Evolutionary conservation across 1,139 yeast species (phyloP), one percentile per base, ranked within the genome.

Genomic region (Torulaspora globosa): DNA sequence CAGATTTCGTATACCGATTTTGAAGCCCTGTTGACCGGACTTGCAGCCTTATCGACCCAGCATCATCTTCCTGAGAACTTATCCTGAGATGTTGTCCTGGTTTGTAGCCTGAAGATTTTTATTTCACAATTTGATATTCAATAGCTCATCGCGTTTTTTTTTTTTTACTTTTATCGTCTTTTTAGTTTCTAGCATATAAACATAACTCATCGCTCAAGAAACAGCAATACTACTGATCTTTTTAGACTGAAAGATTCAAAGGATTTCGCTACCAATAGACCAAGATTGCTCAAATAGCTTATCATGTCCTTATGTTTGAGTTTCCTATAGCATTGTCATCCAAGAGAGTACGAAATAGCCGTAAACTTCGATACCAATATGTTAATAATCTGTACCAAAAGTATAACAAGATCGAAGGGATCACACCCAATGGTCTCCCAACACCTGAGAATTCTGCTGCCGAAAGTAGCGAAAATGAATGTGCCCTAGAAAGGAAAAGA

Each of bases 371-470:
- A 39, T 63, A 60, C 45, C 57, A 58, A 33, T 62, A 62, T 32
- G 45, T 59, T 14, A 61, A 61, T 36, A 48, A 53, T 18, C 36
- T 56, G 18, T 38, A 45, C n/a, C 53, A 49, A 21, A 52, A 46
- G 39, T 56, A 51, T 37, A 51, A 51, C 24, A 48, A 48, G 21
- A 39, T 47, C 14, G 43, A 40, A 38, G 46, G 44, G n/a, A 24
- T 24, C 18, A 36, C 18, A 23, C 38, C 36, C 18, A 36, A 43
- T 15, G 54, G 54, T 10, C 43, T 58, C 10, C 60, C 61, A 2
- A 60, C 66, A 11, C 64, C 64, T 6, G 63, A 58, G 33, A 54
- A 50, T 30, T 58, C 65, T 4, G 59, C 59, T 11, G 53, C 54
- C 18, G 62, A 57, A 33, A 46, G 42, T 27, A 53, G 57, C 40